Evolutionary conservation across 768 basidiomycete genomes (phyloP).

Genomic region (Russula ochroleuca): DNA sequence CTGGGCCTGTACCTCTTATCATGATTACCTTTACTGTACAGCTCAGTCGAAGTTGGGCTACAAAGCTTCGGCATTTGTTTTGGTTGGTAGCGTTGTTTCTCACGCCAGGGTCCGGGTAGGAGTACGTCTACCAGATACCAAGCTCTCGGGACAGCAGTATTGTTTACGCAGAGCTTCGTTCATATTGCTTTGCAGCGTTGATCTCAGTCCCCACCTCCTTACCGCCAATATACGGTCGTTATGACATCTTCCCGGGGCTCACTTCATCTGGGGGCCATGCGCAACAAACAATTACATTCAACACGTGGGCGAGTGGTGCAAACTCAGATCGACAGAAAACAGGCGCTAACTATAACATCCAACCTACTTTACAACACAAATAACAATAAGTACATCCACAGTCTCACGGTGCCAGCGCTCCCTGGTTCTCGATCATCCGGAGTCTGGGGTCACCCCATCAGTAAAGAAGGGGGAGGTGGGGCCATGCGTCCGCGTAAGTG

Average conservation of each 20-base stretch:
- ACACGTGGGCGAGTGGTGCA: slow-evolving; percentile 17
- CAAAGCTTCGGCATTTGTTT: background rate
- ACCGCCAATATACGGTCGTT: background rate
- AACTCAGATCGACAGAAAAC: slow-evolving; percentile 25
- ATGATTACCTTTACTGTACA: background rate
- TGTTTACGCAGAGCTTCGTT: background rate
- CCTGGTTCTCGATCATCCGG: background rate
- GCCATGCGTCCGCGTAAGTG: slow-evolving; percentile 17
- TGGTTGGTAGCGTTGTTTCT: background rate
- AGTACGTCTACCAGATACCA: background rate
- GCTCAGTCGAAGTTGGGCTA: background rate
- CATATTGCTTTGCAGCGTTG: background rate
- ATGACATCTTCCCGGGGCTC: background rate
- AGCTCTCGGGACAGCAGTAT: background rate
- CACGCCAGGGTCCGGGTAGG: background rate
- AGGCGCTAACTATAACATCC: slow-evolving; percentile 17
- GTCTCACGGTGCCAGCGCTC: slow-evolving; percentile 13
- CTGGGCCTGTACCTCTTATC: background rate
- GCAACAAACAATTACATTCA: slow-evolving; percentile 18
- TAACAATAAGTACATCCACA: slow-evolving; percentile 22
- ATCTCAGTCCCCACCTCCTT: background rate
- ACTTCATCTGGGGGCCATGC: background rate
- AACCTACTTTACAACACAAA: background rate
- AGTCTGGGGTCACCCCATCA: background rate
- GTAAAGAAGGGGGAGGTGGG: slow-evolving; percentile 13